Evolutionary conservation across 306 rosid species (phyloP).

Genomic region (Betula pendula): DNA sequence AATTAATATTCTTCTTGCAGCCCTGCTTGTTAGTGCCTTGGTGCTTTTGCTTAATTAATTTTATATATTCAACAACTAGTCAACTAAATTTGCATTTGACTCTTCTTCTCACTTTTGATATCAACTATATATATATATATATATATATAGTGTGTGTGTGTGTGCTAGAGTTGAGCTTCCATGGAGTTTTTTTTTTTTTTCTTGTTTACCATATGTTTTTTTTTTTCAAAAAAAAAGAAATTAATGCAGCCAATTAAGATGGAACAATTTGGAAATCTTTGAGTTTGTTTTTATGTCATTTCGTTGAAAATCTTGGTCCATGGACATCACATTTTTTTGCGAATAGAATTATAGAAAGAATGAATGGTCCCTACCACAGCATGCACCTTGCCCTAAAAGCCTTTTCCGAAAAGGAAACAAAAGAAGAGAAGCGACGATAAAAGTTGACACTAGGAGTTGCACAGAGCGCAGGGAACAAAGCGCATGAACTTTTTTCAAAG

Average conservation of each 20-base stretch:
- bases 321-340: constrained; percentile 19
- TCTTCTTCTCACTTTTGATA: not conserved
- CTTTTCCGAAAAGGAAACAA: constrained; percentile 37
- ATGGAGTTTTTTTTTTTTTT: not conserved
- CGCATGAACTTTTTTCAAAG: constrained; percentile 54
- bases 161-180: constrained; percentile 1
- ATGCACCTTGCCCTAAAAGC: constrained; percentile 15
- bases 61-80: constrained; percentile 1
- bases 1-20: constrained; percentile 8
- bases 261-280: not conserved
- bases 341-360: constrained; percentile 13
- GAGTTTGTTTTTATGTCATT: not conserved
- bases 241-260: not conserved
- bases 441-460: constrained; percentile 49
- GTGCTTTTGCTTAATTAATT: not conserved
- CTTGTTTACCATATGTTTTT: too few species aligned
- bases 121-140: too few species aligned
- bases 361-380: constrained; percentile 43
- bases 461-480: constrained; percentile 51
- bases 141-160: too few species aligned
- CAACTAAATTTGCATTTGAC: constrained; percentile 22
- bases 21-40: not conserved
- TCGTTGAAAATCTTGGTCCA: constrained; percentile 2
- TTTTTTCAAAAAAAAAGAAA: not conserved
- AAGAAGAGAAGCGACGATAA: constrained; percentile 36